Base-by-base conservation (phyloP, 768 basidiomycete genomes). In the Podaxis mareebaensis region DNA sequence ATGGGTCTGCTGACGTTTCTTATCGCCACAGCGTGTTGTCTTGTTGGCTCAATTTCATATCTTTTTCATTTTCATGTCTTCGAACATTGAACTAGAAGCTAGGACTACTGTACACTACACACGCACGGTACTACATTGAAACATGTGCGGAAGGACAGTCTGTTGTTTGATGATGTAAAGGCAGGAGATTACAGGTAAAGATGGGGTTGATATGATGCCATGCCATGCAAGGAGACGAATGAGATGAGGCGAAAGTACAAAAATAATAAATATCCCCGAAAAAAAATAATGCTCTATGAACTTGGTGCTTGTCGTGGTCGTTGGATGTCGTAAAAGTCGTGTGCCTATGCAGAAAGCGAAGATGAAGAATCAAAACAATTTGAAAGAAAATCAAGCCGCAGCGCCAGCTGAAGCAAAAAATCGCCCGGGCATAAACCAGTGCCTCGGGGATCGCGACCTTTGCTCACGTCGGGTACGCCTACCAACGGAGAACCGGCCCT, bases 351-450 rank as follows among this genome's bases (percentile, higher is more conserved):
- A 28, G 38, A 57, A 48, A 55, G 51, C 17, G 30, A 57, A 53
- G 13, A 58, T 60, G 38, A 39, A 42, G n/a, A 63, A 28, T 20
- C 40, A 62, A 55, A 44, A 26, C 5, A 46, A 48, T n/a, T 24
- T 3, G 28, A 64, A 20, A 36, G 58, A 52, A 8, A 30, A 54
- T 61, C 22, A 58, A 24, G 74, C 70, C 52, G 74, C 77, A 60
- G 69, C 69, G 58, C 77, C 78, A 59, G 79, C 69, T 53, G 80
- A 76, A 65, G 78, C 70, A 67, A 84, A 83, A 66, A 85, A 69
- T 72, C 81, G 80, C 71, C 80, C 80, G 30, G 83, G 78, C 59
- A 80, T 80, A 71, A 85, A 85, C 85, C 85, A 86, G 66, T 79
- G 75, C 40, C 81, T 79, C 68, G 79, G 76, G 62, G 81, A 73